phyloP scores from a whole-genome alignment of 768 basidiomycete species.

The Amanita molliuscula region DNA sequence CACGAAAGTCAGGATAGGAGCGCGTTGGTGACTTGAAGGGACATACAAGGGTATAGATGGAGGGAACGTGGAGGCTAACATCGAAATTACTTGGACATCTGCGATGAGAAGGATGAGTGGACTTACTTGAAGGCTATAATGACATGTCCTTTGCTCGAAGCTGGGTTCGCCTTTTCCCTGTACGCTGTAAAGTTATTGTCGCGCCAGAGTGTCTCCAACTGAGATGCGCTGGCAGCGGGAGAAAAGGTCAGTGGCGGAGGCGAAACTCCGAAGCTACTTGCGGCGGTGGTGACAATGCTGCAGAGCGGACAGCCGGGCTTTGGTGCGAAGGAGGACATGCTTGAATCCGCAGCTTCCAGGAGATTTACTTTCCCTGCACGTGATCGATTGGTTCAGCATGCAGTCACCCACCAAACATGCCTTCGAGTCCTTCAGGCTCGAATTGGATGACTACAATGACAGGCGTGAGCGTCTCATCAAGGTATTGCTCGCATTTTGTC shows the following conservation, averaged over 20 bases:
- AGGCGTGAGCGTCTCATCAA: conserved; percentile 87
- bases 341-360: too few relatives aligned
- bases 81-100: not conserved
- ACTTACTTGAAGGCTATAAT: conserved; percentile 70
- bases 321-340: conserved; percentile 31
- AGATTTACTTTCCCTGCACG: not conserved
- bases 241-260: conserved; percentile 37
- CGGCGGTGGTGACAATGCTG: conserved; percentile 52
- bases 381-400: not conserved
- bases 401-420: conserved; percentile 4
- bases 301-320: conserved; percentile 72
- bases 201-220: conserved; percentile 59
- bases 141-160: conserved; percentile 65
- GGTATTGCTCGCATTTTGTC: conserved; percentile 23
- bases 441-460: conserved; percentile 80
- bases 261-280: conserved; percentile 31
- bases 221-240: conserved; percentile 25
- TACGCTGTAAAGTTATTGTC: conserved; percentile 74
- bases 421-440: conserved; percentile 57
- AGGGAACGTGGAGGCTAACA: conserved; percentile 64
- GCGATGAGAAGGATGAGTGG: conserved; percentile 4
- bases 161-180: conserved; percentile 57
- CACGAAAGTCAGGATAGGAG: conserved; percentile 7
- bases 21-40: conserved; percentile 3
- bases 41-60: conserved; percentile 61